These are phyloP conservation scores for Penicillium goetzii DNA, from an alignment of 495 filamentous ascomycete genomes.

Conservation along the genomic window DNA sequence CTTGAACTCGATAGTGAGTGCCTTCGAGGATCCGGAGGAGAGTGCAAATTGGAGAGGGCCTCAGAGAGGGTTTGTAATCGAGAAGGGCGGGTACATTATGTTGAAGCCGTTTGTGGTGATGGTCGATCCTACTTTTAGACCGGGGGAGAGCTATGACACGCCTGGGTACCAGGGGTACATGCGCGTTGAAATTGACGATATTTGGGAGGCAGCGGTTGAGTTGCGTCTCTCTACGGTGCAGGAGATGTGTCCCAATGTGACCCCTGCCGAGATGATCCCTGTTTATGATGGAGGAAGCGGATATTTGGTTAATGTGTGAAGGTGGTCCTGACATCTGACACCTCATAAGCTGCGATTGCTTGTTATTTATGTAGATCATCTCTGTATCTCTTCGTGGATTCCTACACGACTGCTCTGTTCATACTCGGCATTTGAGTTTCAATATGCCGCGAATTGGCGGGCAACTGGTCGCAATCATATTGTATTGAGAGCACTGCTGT, in stretches of 20 bases:
- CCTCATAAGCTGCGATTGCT: background rate
- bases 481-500: too few species aligned
- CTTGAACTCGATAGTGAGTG: slow-evolving; percentile 1
- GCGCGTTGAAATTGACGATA: slow-evolving; percentile 3
- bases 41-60: background rate
- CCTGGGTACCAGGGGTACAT: slow-evolving; percentile 8
- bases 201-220: slow-evolving; percentile 4
- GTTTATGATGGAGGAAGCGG: slow-evolving; percentile 7
- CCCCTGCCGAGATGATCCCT: background rate
- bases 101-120: slow-evolving; percentile 9
- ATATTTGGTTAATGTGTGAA: slow-evolving; percentile 9
- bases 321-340: background rate
- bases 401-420: too few species aligned
- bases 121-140: slow-evolving; percentile 2
- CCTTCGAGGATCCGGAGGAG: slow-evolving; percentile 2
- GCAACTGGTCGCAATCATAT: too few species aligned
- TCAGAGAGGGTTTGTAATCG: slow-evolving; percentile 1
- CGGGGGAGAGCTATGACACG: slow-evolving; percentile 1
- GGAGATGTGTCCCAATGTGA: slow-evolving; percentile 8
- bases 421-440: too few species aligned
- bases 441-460: too few species aligned
- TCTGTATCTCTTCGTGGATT: too few species aligned
- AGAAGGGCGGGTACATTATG: slow-evolving; percentile 2
- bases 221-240: slow-evolving; percentile 2
- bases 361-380: slow-evolving; percentile 5